These are phyloP conservation scores for Phytophthora fragariaefolia DNA, from an alignment of 352 stramenopile species.

Conservation along the genomic window DNA sequence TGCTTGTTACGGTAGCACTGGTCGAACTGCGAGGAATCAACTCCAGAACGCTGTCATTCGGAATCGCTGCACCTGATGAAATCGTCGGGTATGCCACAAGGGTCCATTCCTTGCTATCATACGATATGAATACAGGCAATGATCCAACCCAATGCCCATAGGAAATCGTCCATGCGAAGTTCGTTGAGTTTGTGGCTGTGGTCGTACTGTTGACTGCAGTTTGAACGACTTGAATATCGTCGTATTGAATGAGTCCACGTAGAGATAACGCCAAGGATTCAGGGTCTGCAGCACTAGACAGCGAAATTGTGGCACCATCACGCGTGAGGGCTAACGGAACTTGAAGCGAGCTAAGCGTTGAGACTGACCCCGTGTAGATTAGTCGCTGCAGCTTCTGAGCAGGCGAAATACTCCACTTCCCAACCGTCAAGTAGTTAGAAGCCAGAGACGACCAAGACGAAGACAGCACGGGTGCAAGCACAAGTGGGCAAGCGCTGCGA, in stretches of 20 bases:
- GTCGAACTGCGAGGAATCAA: constrained; percentile 21
- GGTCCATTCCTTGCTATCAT: constrained; percentile 33
- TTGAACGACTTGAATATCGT: constrained; percentile 48
- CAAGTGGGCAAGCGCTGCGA: constrained; percentile 45
- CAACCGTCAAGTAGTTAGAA: constrained; percentile 36
- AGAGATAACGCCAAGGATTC: constrained; percentile 32
- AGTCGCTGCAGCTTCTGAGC: constrained; percentile 49
- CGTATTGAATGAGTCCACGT: constrained; percentile 42
- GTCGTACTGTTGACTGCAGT: constrained; percentile 16
- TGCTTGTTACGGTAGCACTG: constrained; percentile 5
- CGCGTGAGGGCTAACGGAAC: constrained; percentile 29
- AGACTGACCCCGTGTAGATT: constrained; percentile 17
- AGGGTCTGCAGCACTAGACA: constrained; percentile 29
- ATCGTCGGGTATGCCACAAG: constrained; percentile 38
- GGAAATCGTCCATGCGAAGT: constrained; percentile 42
- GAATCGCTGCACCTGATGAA: not conserved
- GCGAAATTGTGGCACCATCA: constrained; percentile 27
- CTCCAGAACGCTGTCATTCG: constrained; percentile 30
- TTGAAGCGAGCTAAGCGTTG: constrained; percentile 12
- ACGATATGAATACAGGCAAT: constrained; percentile 38
- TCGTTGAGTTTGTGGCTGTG: not conserved
- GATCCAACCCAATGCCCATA: constrained; percentile 44
- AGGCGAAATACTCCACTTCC: constrained; percentile 46
- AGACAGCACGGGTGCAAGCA: constrained; percentile 45
- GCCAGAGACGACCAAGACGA: constrained; percentile 29